Percentiles rank a stretch among this genome's conserved stretches.
These are phyloP conservation scores for Claviceps pazoutovae DNA, from an alignment of 2,329 filamentous ascomycete genomes.

Conservation along the genomic window DNA sequence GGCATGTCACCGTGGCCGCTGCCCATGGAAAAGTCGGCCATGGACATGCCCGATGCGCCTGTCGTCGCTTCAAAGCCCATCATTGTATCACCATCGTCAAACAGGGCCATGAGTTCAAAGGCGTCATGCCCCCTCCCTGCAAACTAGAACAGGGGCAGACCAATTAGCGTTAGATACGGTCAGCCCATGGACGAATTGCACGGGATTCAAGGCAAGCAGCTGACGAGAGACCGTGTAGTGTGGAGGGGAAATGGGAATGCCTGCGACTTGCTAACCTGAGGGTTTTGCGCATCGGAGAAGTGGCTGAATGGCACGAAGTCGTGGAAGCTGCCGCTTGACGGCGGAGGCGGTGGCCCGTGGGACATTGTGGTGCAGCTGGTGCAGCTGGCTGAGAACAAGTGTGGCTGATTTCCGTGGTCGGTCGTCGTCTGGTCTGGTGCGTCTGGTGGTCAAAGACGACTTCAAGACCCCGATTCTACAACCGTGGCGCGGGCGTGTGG, in stretches of 20 bases:
- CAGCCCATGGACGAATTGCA: neutral
- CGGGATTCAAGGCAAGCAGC: neutral
- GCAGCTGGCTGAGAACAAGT: too few species aligned
- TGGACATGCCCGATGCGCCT: too few species aligned
- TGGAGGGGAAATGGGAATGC: neutral
- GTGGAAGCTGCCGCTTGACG: constrained; percentile 2
- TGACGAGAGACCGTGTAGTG: neutral
- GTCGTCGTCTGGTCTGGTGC: too few species aligned
- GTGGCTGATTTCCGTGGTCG: too few species aligned
- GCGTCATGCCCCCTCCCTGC: constrained; percentile 15
- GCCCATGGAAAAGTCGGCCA: too few species aligned
- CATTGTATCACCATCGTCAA: constrained; percentile 21
- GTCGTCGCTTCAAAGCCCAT: too few species aligned
- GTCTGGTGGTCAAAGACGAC: too few species aligned
- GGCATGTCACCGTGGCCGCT: too few species aligned
- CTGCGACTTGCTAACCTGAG: constrained; percentile 2
- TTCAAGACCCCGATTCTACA: neutral
- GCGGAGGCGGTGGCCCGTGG: constrained; percentile 6
- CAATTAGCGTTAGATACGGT: neutral
- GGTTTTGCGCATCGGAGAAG: constrained; percentile 3
- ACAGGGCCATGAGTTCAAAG: constrained; percentile 28
- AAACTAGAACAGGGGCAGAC: constrained; percentile 1
- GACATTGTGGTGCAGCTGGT: constrained; percentile 4
- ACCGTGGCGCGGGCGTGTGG: constrained; percentile 3
- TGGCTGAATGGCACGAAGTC: constrained; percentile 2